Conservation (phyloP, 345 rosid species). For the Passiflora organensis region DNA sequence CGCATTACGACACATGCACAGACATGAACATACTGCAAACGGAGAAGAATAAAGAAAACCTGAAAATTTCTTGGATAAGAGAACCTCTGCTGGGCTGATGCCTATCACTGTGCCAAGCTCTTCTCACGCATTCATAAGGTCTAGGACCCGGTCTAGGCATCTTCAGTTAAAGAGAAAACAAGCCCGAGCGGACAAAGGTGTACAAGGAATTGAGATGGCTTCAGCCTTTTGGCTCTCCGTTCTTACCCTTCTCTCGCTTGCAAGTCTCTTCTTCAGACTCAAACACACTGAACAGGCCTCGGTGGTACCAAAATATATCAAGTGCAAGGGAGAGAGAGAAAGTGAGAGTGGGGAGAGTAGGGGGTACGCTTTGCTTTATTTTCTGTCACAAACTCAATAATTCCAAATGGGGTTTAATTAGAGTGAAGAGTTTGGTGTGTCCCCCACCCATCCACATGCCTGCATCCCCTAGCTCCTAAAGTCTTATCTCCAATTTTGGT, state of each 20-base stretch:
- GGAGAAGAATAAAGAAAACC: constrained; percentile 23
- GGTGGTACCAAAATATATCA: constrained; percentile 5
- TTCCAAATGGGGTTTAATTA: constrained; percentile 22
- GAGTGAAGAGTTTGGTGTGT: constrained; percentile 38
- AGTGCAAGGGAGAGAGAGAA: not conserved
- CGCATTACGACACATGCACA: not conserved
- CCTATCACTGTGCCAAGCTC: constrained; percentile 79
- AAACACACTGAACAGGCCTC: constrained; percentile 2
- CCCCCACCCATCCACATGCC: constrained; percentile 75
- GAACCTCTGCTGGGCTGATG: constrained; percentile 76
- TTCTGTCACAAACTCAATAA: constrained; percentile 37
- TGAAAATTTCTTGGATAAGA: constrained; percentile 62
- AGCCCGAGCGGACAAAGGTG: not conserved
- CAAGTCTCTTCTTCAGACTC: not conserved
- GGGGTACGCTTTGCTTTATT: not conserved
- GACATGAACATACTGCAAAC: not conserved
- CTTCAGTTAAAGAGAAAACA: constrained; percentile 22
- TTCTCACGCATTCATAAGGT: constrained; percentile 65
- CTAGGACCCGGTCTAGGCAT: constrained; percentile 77
- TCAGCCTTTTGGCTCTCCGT: constrained; percentile 22
- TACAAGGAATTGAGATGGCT: constrained; percentile 8
- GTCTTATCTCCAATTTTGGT: too few relatives aligned
- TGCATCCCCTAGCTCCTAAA: constrained; percentile 44
- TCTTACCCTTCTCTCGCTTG: not conserved
- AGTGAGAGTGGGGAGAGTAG: constrained; percentile 1